phyloP scores from a whole-genome alignment of 1,284 basidiomycete species.

The Ustanciosporium gigantosporum region DNA sequence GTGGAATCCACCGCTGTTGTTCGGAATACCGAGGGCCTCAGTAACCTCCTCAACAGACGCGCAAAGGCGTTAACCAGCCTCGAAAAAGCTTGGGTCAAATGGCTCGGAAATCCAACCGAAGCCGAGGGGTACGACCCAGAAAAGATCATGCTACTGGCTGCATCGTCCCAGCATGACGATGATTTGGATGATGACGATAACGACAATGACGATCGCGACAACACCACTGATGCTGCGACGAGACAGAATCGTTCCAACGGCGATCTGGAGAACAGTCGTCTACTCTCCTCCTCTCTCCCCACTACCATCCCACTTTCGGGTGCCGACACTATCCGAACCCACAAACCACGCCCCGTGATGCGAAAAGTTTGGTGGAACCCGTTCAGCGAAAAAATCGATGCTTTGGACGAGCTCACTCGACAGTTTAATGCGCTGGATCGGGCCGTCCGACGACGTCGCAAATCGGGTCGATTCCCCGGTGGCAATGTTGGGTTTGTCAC shows the following conservation, averaged over 20 bases:
- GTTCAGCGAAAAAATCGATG: conserved; percentile 47
- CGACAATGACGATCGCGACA: conserved; percentile 1
- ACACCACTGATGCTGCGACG: no score
- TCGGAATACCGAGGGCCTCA: conserved; percentile 77
- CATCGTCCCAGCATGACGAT: conserved; percentile 18
- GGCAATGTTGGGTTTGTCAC: conserved; percentile 91
- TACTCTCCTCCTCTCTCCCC: conserved; percentile 3
- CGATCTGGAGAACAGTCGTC: conserved; percentile 8
- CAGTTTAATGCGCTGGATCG: conserved; percentile 47
- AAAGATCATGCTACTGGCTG: conserved; percentile 46
- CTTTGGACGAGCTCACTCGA: conserved; percentile 46
- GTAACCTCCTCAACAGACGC: conserved; percentile 73
- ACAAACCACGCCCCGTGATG: conserved; percentile 35
- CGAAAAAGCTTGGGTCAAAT: conserved; percentile 80
- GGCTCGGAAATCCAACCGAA: conserved; percentile 87
- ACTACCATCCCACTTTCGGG: conserved; percentile 13
- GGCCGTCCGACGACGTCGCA: conserved; percentile 33
- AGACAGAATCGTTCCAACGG: background rate
- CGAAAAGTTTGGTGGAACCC: conserved; percentile 42
- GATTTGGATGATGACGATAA: conserved; percentile 2
- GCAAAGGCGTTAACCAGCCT: conserved; percentile 77
- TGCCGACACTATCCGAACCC: conserved; percentile 29
- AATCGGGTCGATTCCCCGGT: conserved; percentile 60
- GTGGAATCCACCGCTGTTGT: conserved; percentile 90
- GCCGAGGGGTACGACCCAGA: conserved; percentile 73